These are phyloP conservation scores for Orbilia blumenaviensis DNA, from an alignment of 2,329 filamentous ascomycete genomes.

Conservation along the genomic window DNA sequence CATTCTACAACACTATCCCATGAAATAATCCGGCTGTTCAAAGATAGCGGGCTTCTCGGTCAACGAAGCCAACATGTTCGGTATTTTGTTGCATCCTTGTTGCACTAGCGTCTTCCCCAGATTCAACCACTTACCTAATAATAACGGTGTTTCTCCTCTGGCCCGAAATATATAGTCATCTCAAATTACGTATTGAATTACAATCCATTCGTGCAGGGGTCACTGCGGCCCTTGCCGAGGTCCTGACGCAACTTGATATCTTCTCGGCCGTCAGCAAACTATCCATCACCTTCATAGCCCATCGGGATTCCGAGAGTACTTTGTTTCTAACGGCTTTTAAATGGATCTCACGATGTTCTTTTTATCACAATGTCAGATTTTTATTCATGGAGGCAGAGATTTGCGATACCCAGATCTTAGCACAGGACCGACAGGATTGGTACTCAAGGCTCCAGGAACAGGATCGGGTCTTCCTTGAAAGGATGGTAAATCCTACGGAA, in stretches of 20 bases:
- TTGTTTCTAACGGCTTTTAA: background rate
- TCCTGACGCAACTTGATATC: background rate
- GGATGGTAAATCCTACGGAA: background rate
- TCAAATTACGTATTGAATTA: slow-evolving; percentile 4
- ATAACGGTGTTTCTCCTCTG: slow-evolving; percentile 1
- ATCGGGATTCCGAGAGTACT: background rate
- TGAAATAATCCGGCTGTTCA: background rate
- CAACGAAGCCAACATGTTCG: slow-evolving; percentile 1
- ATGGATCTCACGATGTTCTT: slow-evolving; percentile 1
- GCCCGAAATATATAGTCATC: slow-evolving; percentile 9
- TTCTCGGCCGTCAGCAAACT: background rate
- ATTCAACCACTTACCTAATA: background rate
- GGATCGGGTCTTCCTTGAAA: background rate
- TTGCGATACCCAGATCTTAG: background rate
- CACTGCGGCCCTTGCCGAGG: background rate
- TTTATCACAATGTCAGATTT: background rate
- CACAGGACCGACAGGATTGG: background rate
- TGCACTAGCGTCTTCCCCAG: slow-evolving; percentile 1
- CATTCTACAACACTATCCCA: background rate
- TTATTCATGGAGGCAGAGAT: background rate
- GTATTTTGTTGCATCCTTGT: slow-evolving; percentile 6
- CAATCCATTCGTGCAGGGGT: background rate
- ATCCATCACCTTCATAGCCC: background rate
- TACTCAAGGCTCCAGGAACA: background rate
- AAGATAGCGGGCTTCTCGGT: slow-evolving; percentile 5